Evolutionary conservation across 2,329 filamentous ascomycete species (phyloP), one percentile per base, ranked within the genome.

Genomic region (Proliferodiscus dingleyae): DNA sequence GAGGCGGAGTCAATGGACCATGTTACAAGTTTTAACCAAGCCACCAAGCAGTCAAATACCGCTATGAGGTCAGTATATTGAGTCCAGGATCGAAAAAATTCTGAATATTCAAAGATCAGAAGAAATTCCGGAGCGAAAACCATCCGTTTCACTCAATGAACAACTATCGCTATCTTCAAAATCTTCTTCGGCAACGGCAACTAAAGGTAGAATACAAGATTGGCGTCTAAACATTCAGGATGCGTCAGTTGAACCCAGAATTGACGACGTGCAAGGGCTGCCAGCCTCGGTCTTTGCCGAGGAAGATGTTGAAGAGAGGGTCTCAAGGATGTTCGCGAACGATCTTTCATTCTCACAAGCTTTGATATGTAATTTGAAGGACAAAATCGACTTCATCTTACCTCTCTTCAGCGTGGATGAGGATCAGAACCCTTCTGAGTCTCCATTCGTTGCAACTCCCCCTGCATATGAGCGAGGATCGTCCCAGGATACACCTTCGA

Each of bases 271-370:
- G 7, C 39, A 32, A 18, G 33, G 39, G 15, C 24, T 28, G 28
- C 33, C 39, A 22, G 33, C 26, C 6, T 32, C 9, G n/a, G 33
- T 30, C 19, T 28, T 41, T 30, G 39, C 39, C 18, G 39, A 41
- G 28, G 26, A 41, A 9, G 39, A 41, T 22, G 26, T 41, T n/a
- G 39, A 41, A 33, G 16, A 33, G 33, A 41, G 39, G 22, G 39
- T 41, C 5, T 32, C 39, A 13, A 8, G n/a, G 15, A 28, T 18
- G 10, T 28, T 41, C 4, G 16, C 15, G 30, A 15, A 30, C 19
- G 19, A 41, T 33, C 39, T 28, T 16, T 6, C 16, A 5, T 16
- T 41, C 23, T 24, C 39, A 32, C 24, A 18, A 21, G 18, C 29
- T 19, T 16, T 41, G 3, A n/a, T 33, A 19, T 30, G 4, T 9